These are phyloP conservation scores for Saturnispora serradocipensis DNA, from an alignment of 805 yeast genomes.

Conservation along the genomic window DNA sequence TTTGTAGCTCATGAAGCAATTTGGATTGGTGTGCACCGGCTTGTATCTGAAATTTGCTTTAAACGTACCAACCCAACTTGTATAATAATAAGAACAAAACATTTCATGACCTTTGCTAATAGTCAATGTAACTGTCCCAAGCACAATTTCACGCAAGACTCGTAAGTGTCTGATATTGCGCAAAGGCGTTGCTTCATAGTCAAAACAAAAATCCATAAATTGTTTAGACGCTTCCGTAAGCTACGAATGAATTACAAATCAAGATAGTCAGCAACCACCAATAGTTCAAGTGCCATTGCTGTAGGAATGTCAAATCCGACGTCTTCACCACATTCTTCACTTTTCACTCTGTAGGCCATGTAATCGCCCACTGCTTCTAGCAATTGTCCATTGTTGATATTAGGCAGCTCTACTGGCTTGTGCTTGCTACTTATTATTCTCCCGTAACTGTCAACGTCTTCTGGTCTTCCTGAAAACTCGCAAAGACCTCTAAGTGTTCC, in stretches of 20 bases:
- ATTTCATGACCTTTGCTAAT: too few relatives aligned
- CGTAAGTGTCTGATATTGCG: too few relatives aligned
- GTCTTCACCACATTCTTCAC: constrained; percentile 51
- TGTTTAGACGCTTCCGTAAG: too few relatives aligned
- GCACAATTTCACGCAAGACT: too few relatives aligned
- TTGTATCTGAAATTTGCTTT: too few relatives aligned
- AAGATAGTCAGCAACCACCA: constrained; percentile 88
- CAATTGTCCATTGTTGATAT: not conserved
- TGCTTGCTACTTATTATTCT: constrained; percentile 33
- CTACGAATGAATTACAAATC: constrained; percentile 20
- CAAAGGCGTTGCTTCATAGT: too few relatives aligned
- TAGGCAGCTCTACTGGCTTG: not conserved
- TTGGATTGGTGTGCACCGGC: too few relatives aligned
- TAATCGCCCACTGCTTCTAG: constrained; percentile 80
- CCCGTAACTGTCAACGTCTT: not conserved
- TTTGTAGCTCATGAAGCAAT: too few relatives aligned
- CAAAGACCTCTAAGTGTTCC: constrained; percentile 46
- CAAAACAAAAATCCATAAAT: too few relatives aligned
- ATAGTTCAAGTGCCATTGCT: constrained; percentile 81
- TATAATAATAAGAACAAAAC: too few relatives aligned
- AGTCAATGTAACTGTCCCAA: too few relatives aligned
- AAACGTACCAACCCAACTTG: too few relatives aligned
- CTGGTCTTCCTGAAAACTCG: constrained; percentile 34
- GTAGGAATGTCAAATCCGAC: constrained; percentile 92
- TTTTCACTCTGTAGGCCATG: constrained; percentile 63